Evolutionary conservation across 1,139 yeast genomes (phyloP), one percentile per base, ranked within the genome.

Genomic region (Saccharomyces pastorianus): DNA sequence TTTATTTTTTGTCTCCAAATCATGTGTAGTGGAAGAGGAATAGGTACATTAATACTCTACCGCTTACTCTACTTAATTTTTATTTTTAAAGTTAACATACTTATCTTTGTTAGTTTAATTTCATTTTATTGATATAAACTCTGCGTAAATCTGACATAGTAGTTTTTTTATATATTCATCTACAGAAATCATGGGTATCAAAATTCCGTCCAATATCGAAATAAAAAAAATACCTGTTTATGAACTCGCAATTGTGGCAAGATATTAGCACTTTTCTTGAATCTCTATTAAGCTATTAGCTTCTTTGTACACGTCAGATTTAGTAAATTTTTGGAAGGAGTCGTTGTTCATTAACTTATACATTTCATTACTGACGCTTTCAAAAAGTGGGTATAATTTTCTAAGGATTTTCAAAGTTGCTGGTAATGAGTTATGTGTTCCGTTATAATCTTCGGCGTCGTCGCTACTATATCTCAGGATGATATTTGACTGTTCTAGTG

Each of bases 321-420:
- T 71, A 41, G 85, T 60, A 61, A 88, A 88, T 67, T 86, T 86
- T 1, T 88, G 88, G 51, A 85, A 74, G 11, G 95, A 85, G 68
- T 88, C 96, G 42, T 71, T 76, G 61, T 84, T 86, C 87, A 88
- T 83, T 68, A 88, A 71, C 47, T 73, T 72, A 61, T 77, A 79
- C 49, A 85, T 77, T 50, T 78, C 78, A n/a, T 60, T 54, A 9
- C 73, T 72, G 17, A 83, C 79, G 25, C 69, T 69, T n/a, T 73
- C 75, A 55, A 78, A 76, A 6, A 78, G 66, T 1, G 73, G 75
- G 26, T 63, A 64, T 52, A 77, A 58, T 57, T 71, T 65, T 53
- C 72, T 70, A 50, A 81, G 60, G 4, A 72, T 62, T 8, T 63
- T 63, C 49, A 78, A 56, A 7, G 76, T 69, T 23, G 59, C 63